phyloP scores from a whole-genome alignment of 2,329 filamentous ascomycete genomes.

The Alternaria brassicae region DNA sequence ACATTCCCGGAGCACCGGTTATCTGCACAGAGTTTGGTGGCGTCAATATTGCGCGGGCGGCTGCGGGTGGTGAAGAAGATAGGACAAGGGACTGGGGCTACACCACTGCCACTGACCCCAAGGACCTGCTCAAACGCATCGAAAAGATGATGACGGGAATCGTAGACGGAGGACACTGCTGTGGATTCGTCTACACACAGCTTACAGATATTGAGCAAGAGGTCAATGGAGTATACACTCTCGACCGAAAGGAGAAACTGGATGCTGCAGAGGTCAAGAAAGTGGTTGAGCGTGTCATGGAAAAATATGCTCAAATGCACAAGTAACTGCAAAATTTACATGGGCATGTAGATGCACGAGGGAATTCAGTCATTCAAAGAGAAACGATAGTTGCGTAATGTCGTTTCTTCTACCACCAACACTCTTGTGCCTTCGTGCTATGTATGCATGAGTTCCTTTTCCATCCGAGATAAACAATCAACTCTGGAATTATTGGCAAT shows the following conservation, averaged over 20 bases:
- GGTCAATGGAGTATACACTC: constrained; percentile 71
- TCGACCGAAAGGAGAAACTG: constrained; percentile 66
- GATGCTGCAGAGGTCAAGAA: constrained; percentile 63
- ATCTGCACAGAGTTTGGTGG: constrained; percentile 74
- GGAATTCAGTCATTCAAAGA: background rate
- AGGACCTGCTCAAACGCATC: constrained; percentile 66
- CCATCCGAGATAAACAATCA: background rate
- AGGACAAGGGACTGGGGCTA: constrained; percentile 68
- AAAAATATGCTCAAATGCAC: constrained; percentile 32
- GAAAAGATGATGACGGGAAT: constrained; percentile 66
- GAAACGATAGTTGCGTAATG: background rate
- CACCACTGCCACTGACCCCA: constrained; percentile 67
- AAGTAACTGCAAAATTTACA: constrained; percentile 3
- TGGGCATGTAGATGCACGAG: background rate
- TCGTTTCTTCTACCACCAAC: background rate
- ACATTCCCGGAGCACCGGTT: constrained; percentile 64
- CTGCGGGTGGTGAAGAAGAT: constrained; percentile 42
- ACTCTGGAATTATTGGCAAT: background rate
- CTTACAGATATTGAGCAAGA: constrained; percentile 71
- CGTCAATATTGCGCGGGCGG: constrained; percentile 66
- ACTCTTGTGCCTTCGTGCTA: background rate
- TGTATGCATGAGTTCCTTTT: background rate
- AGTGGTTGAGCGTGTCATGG: constrained; percentile 59
- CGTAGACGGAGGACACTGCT: constrained; percentile 63
- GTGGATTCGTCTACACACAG: constrained; percentile 72